These are phyloP conservation scores for Boehmeria nivea DNA, from an alignment of 306 rosid genomes.

Conservation along the genomic window DNA sequence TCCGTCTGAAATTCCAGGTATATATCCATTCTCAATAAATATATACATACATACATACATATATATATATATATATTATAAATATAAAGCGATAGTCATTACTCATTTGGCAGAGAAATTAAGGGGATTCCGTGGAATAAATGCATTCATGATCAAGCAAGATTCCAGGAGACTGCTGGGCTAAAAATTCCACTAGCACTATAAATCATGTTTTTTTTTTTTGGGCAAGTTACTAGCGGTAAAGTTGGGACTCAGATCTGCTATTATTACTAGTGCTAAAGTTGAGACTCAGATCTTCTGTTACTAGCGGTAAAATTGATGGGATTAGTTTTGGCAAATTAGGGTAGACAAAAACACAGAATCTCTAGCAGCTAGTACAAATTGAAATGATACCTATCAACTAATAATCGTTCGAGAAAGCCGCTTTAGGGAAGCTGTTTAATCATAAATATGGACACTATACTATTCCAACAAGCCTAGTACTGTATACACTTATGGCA, in stretches of 20 bases:
- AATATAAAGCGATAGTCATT: no score
- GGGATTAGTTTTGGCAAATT: background rate
- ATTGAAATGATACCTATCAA: background rate
- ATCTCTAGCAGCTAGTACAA: background rate
- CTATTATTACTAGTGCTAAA: background rate
- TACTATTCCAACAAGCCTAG: background rate
- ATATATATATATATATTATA: no score
- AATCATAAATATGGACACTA: background rate
- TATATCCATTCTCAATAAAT: no score
- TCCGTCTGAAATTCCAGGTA: no score
- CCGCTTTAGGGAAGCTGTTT: background rate
- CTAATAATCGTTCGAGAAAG: background rate
- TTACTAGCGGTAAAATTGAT: background rate
- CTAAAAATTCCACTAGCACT: background rate
- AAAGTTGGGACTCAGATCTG: no score
- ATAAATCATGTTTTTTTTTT: no score
- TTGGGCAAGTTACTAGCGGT: no score
- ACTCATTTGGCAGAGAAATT: background rate
- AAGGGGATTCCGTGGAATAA: no score
- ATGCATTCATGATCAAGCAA: background rate
- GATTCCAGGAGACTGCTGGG: background rate
- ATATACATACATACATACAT: no score
- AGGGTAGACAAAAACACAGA: background rate
- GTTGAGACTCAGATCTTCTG: no score
- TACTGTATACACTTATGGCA: background rate